A percentile compares a stretch with the other conserved stretches of the same genome.
phyloP scores from a whole-genome alignment of 441 rosid genomes.

The Pelargonium australe region DNA sequence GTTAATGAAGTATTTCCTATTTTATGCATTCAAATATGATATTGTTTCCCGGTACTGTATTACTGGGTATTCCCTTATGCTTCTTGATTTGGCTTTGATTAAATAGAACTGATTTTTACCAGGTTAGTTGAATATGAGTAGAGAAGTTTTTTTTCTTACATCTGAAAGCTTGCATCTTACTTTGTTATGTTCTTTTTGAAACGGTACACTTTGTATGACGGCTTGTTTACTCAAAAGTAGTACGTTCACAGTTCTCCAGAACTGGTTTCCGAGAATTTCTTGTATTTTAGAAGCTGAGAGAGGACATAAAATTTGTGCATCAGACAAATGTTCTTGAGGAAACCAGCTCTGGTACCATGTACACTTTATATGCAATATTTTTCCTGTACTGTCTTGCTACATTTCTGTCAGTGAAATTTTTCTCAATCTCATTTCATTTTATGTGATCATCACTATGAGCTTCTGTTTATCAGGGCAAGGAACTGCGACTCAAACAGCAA shows the following conservation, averaged over 20 bases:
- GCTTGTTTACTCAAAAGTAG: not conserved
- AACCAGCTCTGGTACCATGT: not conserved
- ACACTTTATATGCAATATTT: too few relatives aligned
- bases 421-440: not conserved
- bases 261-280: too few relatives aligned
- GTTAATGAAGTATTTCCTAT: slow-evolving; percentile 14
- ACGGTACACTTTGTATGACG: not conserved
- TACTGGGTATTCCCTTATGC: slow-evolving; percentile 7
- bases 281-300: too few relatives aligned
- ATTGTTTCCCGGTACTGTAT: not conserved
- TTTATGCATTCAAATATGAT: not conserved
- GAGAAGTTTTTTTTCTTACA: not conserved
- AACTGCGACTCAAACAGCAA: slow-evolving; percentile 52
- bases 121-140: slow-evolving; percentile 8
- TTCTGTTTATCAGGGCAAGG: slow-evolving; percentile 42
- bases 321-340: too few relatives aligned
- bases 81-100: slow-evolving; percentile 4
- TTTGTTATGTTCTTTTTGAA: not conserved
- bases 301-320: too few relatives aligned
- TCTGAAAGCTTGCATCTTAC: not conserved
- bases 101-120: slow-evolving; percentile 1
- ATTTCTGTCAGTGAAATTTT: not conserved
- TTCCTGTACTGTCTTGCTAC: too few relatives aligned
- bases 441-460: slow-evolving; percentile 7
- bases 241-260: too few relatives aligned